These are phyloP conservation scores for Mucor plumbeus DNA, from an alignment of 371 early-diverging fungal species.

Conservation along the genomic window DNA sequence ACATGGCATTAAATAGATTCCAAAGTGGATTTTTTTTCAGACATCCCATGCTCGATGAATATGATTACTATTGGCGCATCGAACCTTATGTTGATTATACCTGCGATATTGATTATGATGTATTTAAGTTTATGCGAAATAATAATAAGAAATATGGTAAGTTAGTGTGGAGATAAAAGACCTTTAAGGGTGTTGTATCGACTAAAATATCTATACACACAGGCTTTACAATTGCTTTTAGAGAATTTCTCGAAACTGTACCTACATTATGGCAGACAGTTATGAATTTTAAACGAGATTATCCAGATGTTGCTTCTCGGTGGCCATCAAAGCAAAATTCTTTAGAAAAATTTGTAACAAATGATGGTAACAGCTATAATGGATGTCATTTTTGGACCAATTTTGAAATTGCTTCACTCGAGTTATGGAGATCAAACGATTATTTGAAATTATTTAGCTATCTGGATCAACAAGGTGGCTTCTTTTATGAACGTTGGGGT, in stretches of 20 bases:
- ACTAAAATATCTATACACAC: slow-evolving; percentile 12
- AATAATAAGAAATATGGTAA: slow-evolving; percentile 31
- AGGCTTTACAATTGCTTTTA: slow-evolving; percentile 72
- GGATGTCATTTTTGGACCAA: slow-evolving; percentile 82
- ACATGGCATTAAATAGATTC: slow-evolving; percentile 37
- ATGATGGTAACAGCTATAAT: slow-evolving; percentile 53
- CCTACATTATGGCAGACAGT: slow-evolving; percentile 75
- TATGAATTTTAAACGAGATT: slow-evolving; percentile 47
- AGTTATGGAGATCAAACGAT: slow-evolving; percentile 77
- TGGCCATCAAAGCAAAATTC: slow-evolving; percentile 45
- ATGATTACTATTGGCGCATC: slow-evolving; percentile 95
- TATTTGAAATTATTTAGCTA: slow-evolving; percentile 82
- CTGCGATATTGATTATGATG: slow-evolving; percentile 76
- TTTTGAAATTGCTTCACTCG: slow-evolving; percentile 79
- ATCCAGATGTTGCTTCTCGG: slow-evolving; percentile 43
- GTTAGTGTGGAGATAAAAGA: slow-evolving; percentile 23
- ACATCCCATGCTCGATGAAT: slow-evolving; percentile 78
- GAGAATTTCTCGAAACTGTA: slow-evolving; percentile 76
- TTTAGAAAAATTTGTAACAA: slow-evolving; percentile 47
- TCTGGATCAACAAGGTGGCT: slow-evolving; percentile 88
- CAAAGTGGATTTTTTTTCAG: slow-evolving; percentile 86
- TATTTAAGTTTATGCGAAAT: slow-evolving; percentile 28
- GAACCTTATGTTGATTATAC: slow-evolving; percentile 92
- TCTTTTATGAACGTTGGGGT: slow-evolving; percentile 96
- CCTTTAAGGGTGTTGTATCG: not conserved